Percentiles rank a stretch among this genome's conserved stretches.
These are phyloP conservation scores for Royoungia palumana DNA, from an alignment of 768 basidiomycete genomes.

Conservation along the genomic window DNA sequence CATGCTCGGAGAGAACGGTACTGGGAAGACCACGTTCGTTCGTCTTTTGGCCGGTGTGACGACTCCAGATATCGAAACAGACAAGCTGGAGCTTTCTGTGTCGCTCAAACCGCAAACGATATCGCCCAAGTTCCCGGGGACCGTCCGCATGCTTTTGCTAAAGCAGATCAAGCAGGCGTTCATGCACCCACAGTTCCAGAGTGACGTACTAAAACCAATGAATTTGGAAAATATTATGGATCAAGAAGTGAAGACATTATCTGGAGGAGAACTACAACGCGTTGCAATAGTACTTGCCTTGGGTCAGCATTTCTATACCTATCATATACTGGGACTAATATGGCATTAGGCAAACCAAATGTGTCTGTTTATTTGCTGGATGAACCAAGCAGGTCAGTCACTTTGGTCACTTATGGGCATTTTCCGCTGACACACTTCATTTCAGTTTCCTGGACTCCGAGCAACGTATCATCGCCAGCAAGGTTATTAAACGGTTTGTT, in stretches of 20 bases:
- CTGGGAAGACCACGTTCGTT: conserved; percentile 98
- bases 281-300: conserved; percentile 94
- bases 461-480: conserved; percentile 97
- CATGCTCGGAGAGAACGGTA: conserved; percentile 99
- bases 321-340: conserved; percentile 6
- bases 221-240: conserved; percentile 91
- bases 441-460: conserved; percentile 93
- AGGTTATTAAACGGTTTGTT: conserved; percentile 90
- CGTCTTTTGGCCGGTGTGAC: conserved; percentile 90
- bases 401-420: not conserved
- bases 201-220: conserved; percentile 98
- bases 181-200: conserved; percentile 99
- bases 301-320: conserved; percentile 41
- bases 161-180: conserved; percentile 94
- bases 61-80: conserved; percentile 73
- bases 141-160: conserved; percentile 90
- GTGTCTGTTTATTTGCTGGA: conserved; percentile 92
- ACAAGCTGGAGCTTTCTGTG: conserved; percentile 79
- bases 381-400: conserved; percentile 75
- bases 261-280: conserved; percentile 96
- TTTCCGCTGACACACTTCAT: conserved; percentile 4
- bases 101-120: conserved; percentile 98
- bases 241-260: conserved; percentile 96
- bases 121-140: conserved; percentile 95
- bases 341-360: conserved; percentile 58